Base-by-base conservation (phyloP, 2,329 filamentous ascomycete species). In the Alternaria postmessia region DNA sequence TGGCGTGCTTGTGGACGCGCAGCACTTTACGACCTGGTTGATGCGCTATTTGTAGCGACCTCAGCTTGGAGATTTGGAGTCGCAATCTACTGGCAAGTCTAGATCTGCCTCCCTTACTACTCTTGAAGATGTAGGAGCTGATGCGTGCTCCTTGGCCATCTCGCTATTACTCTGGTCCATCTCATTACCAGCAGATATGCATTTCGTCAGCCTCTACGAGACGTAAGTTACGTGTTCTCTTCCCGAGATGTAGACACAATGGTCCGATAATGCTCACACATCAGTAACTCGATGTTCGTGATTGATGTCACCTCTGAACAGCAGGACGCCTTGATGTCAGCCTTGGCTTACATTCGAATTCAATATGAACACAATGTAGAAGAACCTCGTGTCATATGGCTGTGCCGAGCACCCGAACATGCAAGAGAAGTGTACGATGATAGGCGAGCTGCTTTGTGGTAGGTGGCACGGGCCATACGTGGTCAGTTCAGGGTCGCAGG, bases 31-130 rank as follows among this genome's bases (percentile, higher is more conserved):
- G 22, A 32, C 30, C 38, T 51, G 48, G 18, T 8, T 26, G 16
- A 22, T 16, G 20, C 18, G 20, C 24, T 5, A 1, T n/a, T 30
- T 18, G 18, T 26, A 14, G 20, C 39, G 8, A 51, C 36, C 9
- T 8, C 32, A 42, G 34, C 48, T 51, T 16, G 61, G 61, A 8
- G 57, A 57, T 49, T 52, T 49, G 5, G 61, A 57, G 32, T 61
- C 46, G 57, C 46, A 61, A 43, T 44, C 61, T 34, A 1, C 12
- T 7, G 61, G 57, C 20, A 11, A 49, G 8, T 54, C 42, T 38
- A 49, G 44, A 14, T 57, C 36, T 38, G 53, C 30, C 16, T 43
- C 32, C 28, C 32, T 30, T 7, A 39, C 22, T 7, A 16, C 28
- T 24, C 11, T 51, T 38, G 28, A n/a, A 14, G 28, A 28, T 22